Percentiles rank a stretch among this genome's conserved stretches.
These are phyloP conservation scores for Fermentozyma sake DNA, from an alignment of 1,139 yeast genomes.

Conservation along the genomic window DNA sequence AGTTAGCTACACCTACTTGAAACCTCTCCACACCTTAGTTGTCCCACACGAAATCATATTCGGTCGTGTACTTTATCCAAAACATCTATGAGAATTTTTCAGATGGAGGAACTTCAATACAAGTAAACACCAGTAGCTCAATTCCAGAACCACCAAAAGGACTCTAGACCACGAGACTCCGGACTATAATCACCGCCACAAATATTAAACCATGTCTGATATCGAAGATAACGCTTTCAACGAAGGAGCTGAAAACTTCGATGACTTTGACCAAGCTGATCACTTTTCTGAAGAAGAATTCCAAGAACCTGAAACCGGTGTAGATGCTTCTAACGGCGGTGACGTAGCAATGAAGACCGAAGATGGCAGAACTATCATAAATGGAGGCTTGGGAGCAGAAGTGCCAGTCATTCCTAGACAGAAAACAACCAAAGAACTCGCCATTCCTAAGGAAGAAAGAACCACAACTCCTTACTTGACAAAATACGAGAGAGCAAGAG, in stretches of 20 bases:
- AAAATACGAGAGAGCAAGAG: constrained; percentile 94
- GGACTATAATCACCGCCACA: too few species aligned
- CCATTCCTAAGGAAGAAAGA: constrained; percentile 84
- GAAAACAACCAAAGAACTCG: constrained; percentile 72
- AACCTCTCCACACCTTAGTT: too few species aligned
- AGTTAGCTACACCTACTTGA: too few species aligned
- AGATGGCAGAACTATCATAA: constrained; percentile 70
- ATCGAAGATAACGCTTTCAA: constrained; percentile 56
- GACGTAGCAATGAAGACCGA: constrained; percentile 47
- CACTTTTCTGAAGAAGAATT: constrained; percentile 69
- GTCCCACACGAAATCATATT: too few species aligned
- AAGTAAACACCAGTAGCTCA: too few species aligned
- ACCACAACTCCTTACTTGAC: constrained; percentile 98
- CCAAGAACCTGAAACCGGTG: constrained; percentile 35
- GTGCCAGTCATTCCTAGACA: constrained; percentile 45
- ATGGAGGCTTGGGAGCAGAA: constrained; percentile 62
- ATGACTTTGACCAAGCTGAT: constrained; percentile 73
- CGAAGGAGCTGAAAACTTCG: constrained; percentile 76
- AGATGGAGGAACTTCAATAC: too few species aligned
- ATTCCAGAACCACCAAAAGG: too few species aligned
- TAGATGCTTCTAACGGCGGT: constrained; percentile 21
- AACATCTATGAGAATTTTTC: too few species aligned
- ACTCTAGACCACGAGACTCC: too few species aligned
- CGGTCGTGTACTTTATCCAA: too few species aligned
- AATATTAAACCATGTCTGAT: constrained; percentile 41